Base-by-base conservation (phyloP, 2,329 filamentous ascomycete genomes). In the Diplodia sapinea region DNA sequence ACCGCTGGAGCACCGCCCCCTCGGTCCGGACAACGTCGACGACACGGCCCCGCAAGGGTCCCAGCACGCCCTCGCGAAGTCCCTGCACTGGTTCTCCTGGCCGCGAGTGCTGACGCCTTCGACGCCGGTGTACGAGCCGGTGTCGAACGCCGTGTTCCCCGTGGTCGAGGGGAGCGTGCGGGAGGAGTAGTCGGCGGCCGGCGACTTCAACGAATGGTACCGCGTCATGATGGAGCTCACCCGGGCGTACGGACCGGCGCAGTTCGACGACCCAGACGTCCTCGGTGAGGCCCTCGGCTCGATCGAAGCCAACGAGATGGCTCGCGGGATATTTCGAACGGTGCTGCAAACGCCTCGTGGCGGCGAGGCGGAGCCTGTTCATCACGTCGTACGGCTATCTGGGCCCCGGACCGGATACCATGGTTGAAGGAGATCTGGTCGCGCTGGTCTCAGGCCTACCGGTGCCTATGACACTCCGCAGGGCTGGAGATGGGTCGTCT, bases 171-270 rank as follows among this genome's bases (percentile, higher is more conserved):
- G 49, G 2, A 9, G 23, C 20, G 23, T 26, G 13, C 49, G 23
- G 11, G 3, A 51, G 49, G 26, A 40, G 36, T 13, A 5, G 36
- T 12, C 6, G 1, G 49, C 9, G 11, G 9, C 0, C n/a, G n/a
- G n/a, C n/a, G 49, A 2, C 29, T 55, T 55, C 15, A 55, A 55
- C 29, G 17, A 55, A 33, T 55, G 51, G 51, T 55, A 55, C 15
- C 29, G 13, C 26, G 11, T 1, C 15, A 23, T 55, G 12, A 15
- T 55, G 26, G 26, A 7, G 13, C 7, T 33, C 29, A 26, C 6
- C 2, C 11, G n/a, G 26, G 4, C 2, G 15, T 20, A 17, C 3
- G n/a, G 6, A 2, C 12, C 23, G 20, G 12, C 50, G 23, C 12
- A 12, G 3, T 29, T 52, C n/a, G 12, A 23, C 23, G 11, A 29